Evolutionary conservation across 805 yeast species (phyloP), one percentile per base, ranked within the genome.

Genomic region (Saccharomycopsis javanensis): DNA sequence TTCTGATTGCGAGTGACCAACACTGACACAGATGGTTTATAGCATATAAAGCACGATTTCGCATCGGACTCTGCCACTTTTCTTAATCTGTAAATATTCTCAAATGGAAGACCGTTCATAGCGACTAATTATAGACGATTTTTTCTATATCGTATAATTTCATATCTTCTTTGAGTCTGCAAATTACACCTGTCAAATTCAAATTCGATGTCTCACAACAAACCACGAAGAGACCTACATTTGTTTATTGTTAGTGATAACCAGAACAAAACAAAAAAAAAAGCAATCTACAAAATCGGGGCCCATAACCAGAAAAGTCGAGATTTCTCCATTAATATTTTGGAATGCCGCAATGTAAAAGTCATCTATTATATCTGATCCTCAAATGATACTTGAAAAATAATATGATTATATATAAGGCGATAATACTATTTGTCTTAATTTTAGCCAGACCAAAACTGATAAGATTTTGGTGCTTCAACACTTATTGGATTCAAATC

Each of bases 391-490:
- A 18, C 23, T 37, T 5, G 45, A 42, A 42, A 42, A 42, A 23
- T 4, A 8, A n/a, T 5, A 35, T 5, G 4, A 35, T 42, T 42
- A 42, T 42, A 20, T 42, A 42, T 10, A 18, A 10, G n/a, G n/a
- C 8, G 18, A 20, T 20, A 8, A 20, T 20, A 8, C 28, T 20
- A 16, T 42, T 35, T 10, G 10, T 11, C 31, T 35, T 31, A 55
- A 8, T 15, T 15, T 62, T 63, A 79, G 51, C 85, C 86, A 50
- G 83, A 78, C 87, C 87, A 83, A 65, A 80, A 82, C 63, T 85
- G 78, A 64, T 82, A 83, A 51, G 78, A 69, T 64, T 80, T 83
- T 6, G 87, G 86, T 27, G 82, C 74, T 58, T 80, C 84, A 51
- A 77, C 72, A 57, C 86, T 80, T 25, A 81, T 74, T 2, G 88